Evolutionary conservation across 371 early-diverging fungal species (phyloP).

Genomic region (Actinomucor elegans): DNA sequence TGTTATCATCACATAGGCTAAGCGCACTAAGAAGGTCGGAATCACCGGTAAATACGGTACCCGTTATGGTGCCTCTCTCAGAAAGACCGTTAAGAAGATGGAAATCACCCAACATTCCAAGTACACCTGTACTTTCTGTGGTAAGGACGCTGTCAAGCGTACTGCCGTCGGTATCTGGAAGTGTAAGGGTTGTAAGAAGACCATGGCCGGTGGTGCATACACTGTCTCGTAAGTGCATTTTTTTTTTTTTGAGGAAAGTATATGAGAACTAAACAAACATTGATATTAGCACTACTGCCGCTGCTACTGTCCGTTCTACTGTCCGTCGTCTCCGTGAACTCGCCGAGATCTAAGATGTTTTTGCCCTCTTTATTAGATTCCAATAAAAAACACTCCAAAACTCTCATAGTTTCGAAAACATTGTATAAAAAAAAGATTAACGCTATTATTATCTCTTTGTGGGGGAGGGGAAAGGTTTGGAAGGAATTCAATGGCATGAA

Average conservation of each 20-base stretch:
- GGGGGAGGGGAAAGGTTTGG: no score
- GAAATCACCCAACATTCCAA: conserved; percentile 99
- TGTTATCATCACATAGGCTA: conserved; percentile 67
- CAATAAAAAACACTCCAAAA: conserved; percentile 9
- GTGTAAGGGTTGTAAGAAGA: conserved; percentile 97
- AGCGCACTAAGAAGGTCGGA: conserved; percentile 99
- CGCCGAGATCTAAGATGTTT: conserved; percentile 79
- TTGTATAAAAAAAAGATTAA: no score
- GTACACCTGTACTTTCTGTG: conserved; percentile 99
- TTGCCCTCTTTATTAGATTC: conserved; percentile 7
- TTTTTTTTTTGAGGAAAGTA: not conserved
- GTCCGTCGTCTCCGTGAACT: conserved; percentile 98
- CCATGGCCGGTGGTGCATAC: conserved; percentile 99
- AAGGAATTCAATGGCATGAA: no score
- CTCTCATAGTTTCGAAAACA: not conserved
- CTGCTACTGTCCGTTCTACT: conserved; percentile 91
- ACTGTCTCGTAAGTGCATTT: conserved; percentile 72
- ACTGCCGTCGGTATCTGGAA: conserved; percentile 99
- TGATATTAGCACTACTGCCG: conserved; percentile 80
- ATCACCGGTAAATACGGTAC: conserved; percentile 99
- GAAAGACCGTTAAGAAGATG: conserved; percentile 99
- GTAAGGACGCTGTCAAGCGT: conserved; percentile 97
- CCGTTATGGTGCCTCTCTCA: conserved; percentile 99
- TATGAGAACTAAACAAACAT: no score
- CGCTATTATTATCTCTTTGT: no score